Conservation (phyloP, 106 monocot species). For the Allium sativum region DNA sequence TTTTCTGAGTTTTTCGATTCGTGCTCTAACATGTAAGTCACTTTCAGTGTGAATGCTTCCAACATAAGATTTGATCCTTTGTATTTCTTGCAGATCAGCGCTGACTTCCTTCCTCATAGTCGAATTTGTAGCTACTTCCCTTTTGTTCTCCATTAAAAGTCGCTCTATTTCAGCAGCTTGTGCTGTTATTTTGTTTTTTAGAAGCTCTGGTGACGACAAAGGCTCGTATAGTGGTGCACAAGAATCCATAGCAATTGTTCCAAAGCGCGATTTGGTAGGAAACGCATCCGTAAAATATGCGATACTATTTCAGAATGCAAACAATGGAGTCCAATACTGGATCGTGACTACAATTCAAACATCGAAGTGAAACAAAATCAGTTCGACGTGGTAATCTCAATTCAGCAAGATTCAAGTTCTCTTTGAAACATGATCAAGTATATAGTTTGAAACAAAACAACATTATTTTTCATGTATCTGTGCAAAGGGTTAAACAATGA, state of each 20-base stretch:
- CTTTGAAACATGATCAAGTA: no score
- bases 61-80: conserved; percentile 37
- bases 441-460: no score
- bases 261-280: no score
- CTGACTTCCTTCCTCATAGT: conserved; percentile 55
- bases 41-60: conserved; percentile 34
- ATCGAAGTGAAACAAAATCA: no score
- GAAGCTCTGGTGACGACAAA: conserved; percentile 23
- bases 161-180: conserved; percentile 57
- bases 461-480: no score
- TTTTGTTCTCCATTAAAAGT: conserved; percentile 51
- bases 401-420: no score
- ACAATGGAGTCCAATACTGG: no score
- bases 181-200: conserved; percentile 48
- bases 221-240: conserved; percentile 23
- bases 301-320: no score
- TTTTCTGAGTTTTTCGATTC: conserved; percentile 53
- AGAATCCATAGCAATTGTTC: not conserved
- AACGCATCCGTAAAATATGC: no score
- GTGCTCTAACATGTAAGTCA: conserved; percentile 44
- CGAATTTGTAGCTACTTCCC: conserved; percentile 47
- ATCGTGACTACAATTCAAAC: no score
- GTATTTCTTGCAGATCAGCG: conserved; percentile 46
- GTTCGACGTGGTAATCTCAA: no score
- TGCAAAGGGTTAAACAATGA: no score